These are phyloP conservation scores for Triangularia verruculosa DNA, from an alignment of 2,329 filamentous ascomycete genomes.

Conservation along the genomic window DNA sequence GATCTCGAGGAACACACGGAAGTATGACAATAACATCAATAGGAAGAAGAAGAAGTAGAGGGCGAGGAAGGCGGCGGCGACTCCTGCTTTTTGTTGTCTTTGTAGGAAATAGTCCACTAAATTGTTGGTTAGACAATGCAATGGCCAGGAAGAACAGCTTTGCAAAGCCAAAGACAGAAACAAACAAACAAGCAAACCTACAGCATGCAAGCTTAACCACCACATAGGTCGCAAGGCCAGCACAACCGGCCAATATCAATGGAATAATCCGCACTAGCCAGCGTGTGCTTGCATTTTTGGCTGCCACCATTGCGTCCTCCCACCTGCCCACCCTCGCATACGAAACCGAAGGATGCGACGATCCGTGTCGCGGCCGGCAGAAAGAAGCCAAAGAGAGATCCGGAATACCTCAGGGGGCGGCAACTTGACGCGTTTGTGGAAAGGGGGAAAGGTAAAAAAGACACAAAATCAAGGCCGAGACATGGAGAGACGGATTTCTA, in stretches of 20 bases:
- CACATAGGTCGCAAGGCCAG: constrained; percentile 70
- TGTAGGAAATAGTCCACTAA: constrained; percentile 69
- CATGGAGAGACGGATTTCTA: not conserved
- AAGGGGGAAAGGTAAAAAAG: not conserved
- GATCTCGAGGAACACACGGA: constrained; percentile 67
- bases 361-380: not conserved
- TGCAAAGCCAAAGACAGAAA: not conserved
- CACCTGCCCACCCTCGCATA: not conserved
- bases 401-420: not conserved
- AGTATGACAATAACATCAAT: constrained; percentile 63
- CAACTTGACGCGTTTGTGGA: not conserved
- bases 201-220: constrained; percentile 65
- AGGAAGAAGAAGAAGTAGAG: constrained; percentile 71
- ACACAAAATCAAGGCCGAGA: not conserved
- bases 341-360: not conserved
- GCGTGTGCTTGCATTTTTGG: constrained; percentile 25
- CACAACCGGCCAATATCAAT: constrained; percentile 60
- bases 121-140: constrained; percentile 14
- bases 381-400: not conserved
- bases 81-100: constrained; percentile 44
- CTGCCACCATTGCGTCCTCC: constrained; percentile 23
- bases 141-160: constrained; percentile 1
- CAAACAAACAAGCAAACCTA: constrained; percentile 47
- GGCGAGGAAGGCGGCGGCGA: constrained; percentile 67
- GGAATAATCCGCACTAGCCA: constrained; percentile 67